Base-by-base conservation (phyloP, 1,139 yeast species). In the Protomyces arabidopsidicola region DNA sequence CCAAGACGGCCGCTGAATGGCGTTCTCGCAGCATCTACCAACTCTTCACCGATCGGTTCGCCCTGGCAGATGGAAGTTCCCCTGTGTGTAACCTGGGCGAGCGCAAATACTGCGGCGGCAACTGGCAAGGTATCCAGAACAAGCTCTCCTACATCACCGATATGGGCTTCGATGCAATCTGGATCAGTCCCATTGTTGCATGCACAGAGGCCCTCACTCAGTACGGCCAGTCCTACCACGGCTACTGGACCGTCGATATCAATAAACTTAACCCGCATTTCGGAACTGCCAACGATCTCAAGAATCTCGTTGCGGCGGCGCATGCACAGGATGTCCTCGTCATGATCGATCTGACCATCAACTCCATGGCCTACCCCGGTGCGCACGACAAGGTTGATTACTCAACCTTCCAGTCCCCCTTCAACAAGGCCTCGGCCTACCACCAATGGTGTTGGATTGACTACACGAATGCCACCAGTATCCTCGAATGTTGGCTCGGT, bases 141-240 rank as follows among this genome's bases (percentile, higher is more conserved):
- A 57, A 65, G 50, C 54, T 66, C 34, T 45, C 61, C 16, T 66
- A 66, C 55, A 66, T 66, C 18, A 60, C 53, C 16, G 66, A 61
- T 39, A 53, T 66, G 66, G 67, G 67, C 3, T 66, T 66, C 27
- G 64, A 55, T 45, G 66, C 67, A 24, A 63, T 66, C 39, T 66
- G 68, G 68, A 65, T 66, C n/a, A 65, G 67, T 6, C 68, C 68
- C 4, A 45, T 66, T 16, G 63, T 48, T 16, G 38, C 63, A 45
- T 63, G 63, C 39, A 63, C 65, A 52, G 66, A 57, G 8, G 54
- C 20, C 8, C 31, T 56, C 2, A 54, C 65, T 8, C 57, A 50
- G 10, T 50, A 52, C 45, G 68, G 68, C 22, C 53, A 58, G 24
- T 65, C 65, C 9, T 66, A 57, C 18, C 68, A 66, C 48, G 68